Percentiles rank a stretch among this genome's conserved stretches.
phyloP scores from a whole-genome alignment of 352 stramenopile species.

The Globisporangium rhizosaccharum region DNA sequence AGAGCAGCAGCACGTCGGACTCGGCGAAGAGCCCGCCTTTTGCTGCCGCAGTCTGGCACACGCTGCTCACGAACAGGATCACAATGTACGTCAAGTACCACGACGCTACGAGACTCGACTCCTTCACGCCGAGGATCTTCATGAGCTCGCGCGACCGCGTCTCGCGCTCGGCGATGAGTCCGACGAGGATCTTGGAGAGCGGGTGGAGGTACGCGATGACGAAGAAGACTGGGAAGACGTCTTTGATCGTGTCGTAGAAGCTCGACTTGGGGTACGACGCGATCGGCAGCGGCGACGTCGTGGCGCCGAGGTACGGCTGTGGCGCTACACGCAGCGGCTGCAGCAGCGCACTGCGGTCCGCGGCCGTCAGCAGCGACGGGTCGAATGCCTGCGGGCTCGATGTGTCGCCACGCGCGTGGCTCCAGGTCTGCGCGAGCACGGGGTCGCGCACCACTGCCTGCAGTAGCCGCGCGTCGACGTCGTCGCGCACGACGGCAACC shows the following conservation, averaged over 20 bases:
- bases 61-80: constrained; percentile 62
- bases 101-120: constrained; percentile 51
- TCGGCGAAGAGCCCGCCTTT: constrained; percentile 34
- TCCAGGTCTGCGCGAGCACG: constrained; percentile 7
- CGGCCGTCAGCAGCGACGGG: constrained; percentile 13
- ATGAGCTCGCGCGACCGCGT: constrained; percentile 84
- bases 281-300: constrained; percentile 35
- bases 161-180: constrained; percentile 90
- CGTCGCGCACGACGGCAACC: neutral
- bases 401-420: neutral
- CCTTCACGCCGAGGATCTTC: constrained; percentile 86
- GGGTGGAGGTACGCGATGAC: constrained; percentile 87
- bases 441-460: constrained; percentile 17
- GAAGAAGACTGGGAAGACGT: constrained; percentile 83
- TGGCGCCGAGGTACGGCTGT: constrained; percentile 31
- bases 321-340: constrained; percentile 31
- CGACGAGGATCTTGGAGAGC: constrained; percentile 72
- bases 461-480: constrained; percentile 18
- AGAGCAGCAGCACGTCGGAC: constrained; percentile 13
- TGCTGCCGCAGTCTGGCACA: constrained; percentile 46
- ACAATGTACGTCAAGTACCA: constrained; percentile 86
- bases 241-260: constrained; percentile 54
- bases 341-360: no score
- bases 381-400: neutral
- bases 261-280: constrained; percentile 27